phyloP scores from a whole-genome alignment of 495 filamentous ascomycete species.

The Aspergillus mulundensis region DNA sequence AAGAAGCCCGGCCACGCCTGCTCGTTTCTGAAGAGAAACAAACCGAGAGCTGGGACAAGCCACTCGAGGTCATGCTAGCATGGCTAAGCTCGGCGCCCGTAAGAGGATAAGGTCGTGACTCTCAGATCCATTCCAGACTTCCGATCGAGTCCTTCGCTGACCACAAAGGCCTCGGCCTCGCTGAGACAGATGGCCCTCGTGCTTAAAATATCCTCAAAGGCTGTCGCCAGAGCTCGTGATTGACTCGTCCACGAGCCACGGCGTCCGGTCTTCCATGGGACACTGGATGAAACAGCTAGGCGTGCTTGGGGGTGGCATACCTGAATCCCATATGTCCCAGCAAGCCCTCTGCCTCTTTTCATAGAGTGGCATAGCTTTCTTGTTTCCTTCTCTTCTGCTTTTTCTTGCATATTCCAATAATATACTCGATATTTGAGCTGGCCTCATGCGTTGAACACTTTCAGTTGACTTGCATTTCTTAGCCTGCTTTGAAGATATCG shows the following conservation, averaged over 20 bases:
- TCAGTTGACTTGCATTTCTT: background rate
- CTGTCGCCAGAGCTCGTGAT: background rate
- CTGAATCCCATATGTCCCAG: background rate
- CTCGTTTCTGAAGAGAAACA: background rate
- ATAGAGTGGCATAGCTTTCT: background rate
- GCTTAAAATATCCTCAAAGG: background rate
- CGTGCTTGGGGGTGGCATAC: background rate
- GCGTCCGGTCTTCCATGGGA: background rate
- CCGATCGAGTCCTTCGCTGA: background rate
- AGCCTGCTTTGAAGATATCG: background rate
- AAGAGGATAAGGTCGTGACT: background rate
- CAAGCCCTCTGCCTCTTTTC: background rate
- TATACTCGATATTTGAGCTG: slow-evolving; percentile 1
- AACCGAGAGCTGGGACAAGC: background rate
- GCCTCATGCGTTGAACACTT: background rate
- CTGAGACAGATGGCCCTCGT: background rate
- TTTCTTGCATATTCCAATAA: background rate
- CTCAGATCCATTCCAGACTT: background rate
- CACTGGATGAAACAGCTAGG: background rate
- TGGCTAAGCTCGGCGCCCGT: background rate
- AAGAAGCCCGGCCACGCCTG: background rate
- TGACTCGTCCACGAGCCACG: background rate
- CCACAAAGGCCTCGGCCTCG: background rate
- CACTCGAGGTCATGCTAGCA: background rate
- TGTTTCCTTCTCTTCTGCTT: background rate